Conservation (phyloP, 1,284 basidiomycete genomes). For the Trichosporon ovoides region DNA sequence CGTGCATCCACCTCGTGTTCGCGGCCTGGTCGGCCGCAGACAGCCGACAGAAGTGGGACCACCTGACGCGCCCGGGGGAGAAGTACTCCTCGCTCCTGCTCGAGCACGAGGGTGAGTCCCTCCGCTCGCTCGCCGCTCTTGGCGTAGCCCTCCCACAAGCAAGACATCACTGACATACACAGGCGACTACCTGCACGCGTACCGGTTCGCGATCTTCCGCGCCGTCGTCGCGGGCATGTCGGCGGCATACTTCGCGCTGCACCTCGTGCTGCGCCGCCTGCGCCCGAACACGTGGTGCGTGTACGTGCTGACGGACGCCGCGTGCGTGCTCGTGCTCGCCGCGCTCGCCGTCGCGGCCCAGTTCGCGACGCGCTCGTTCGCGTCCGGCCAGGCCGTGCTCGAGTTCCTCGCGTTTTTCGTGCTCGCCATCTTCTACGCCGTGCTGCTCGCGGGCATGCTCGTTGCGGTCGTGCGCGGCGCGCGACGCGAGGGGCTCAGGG, state of each 20-base stretch:
- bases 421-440: constrained; percentile 1
- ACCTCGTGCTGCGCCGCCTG: background rate
- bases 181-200: background rate
- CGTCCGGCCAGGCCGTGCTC: background rate
- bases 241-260: background rate
- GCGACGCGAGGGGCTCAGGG: background rate
- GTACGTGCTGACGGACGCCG: background rate
- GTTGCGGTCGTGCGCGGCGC: background rate
- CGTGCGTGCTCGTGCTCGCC: background rate
- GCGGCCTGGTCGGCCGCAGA: background rate
- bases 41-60: background rate
- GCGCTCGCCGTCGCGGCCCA: background rate
- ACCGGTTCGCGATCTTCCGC: constrained; percentile 2
- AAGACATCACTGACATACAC: background rate
- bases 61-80: background rate
- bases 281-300: background rate
- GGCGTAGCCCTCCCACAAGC: background rate
- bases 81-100: background rate
- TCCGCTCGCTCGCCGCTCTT: background rate
- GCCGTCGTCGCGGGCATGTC: background rate
- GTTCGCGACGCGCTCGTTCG: background rate
- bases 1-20: background rate
- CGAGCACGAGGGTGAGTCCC: background rate
- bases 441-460: background rate
- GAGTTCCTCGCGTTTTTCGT: background rate